Evolutionary conservation across 495 filamentous ascomycete species (phyloP).

Genomic region (Glonium stellatum): DNA sequence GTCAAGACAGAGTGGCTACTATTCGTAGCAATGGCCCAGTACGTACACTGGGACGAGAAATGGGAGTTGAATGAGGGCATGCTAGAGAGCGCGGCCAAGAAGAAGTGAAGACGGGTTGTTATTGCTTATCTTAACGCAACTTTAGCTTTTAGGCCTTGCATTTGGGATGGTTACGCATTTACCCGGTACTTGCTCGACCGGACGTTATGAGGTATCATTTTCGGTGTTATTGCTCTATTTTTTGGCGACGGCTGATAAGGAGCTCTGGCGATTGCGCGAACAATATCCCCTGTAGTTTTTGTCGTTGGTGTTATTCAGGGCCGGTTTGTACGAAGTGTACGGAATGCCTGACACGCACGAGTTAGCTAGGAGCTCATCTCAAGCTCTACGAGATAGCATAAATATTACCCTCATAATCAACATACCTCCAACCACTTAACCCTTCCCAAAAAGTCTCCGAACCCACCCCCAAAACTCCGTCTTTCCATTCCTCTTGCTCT

Average conservation of each 20-base stretch:
- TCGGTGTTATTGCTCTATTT: background rate
- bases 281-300: too few relatives aligned
- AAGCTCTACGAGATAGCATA: background rate
- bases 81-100: background rate
- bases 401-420: too few relatives aligned
- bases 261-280: too few relatives aligned
- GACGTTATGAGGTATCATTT: background rate
- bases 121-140: too few relatives aligned
- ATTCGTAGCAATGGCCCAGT: constrained; percentile 80
- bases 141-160: background rate
- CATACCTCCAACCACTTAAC: background rate
- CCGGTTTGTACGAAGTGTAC: too few relatives aligned
- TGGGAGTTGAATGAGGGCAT: constrained; percentile 44
- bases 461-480: background rate
- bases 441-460: background rate
- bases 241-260: background rate
- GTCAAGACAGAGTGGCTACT: constrained; percentile 83
- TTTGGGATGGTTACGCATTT: background rate
- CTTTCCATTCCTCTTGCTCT: too few relatives aligned
- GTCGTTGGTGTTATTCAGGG: too few relatives aligned
- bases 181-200: background rate
- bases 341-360: too few relatives aligned
- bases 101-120: background rate
- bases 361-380: too few relatives aligned
- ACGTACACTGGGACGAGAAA: constrained; percentile 54